A percentile compares a stretch with the other conserved stretches of the same genome.
These are phyloP conservation scores for Eurotiales sp. DNA, from an alignment of 2,329 filamentous ascomycete species.

Conservation along the genomic window DNA sequence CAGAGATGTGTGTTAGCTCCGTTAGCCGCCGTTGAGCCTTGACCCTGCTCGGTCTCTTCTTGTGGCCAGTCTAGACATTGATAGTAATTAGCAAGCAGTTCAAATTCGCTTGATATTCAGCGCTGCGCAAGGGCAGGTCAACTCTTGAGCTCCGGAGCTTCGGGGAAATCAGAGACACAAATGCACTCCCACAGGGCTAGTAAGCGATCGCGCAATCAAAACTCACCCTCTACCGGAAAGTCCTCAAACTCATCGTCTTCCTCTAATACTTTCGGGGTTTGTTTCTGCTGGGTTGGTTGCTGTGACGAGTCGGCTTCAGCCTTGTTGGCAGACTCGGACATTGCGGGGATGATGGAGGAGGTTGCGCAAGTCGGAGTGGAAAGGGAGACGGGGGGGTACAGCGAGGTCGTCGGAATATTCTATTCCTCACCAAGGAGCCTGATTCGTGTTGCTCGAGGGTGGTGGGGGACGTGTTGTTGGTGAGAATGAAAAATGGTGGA, in stretches of 20 bases:
- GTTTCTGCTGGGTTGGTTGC: conserved; percentile 50
- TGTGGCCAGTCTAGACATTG: conserved; percentile 73
- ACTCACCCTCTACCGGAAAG: conserved; percentile 87
- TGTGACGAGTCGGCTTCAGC: conserved; percentile 36
- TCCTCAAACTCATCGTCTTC: conserved; percentile 99
- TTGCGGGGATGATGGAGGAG: conserved; percentile 25
- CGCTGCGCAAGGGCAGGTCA: neutral
- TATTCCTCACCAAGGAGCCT: neutral
- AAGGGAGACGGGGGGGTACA: neutral
- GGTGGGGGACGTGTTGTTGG: too few relatives aligned
- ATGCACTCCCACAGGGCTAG: too few relatives aligned
- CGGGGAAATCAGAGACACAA: neutral
- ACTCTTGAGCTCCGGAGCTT: neutral
- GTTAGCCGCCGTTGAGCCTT: conserved; percentile 35
- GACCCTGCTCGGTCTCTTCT: conserved; percentile 75
- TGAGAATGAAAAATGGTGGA: neutral
- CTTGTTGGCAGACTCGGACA: conserved; percentile 43
- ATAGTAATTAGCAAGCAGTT: conserved; percentile 12
- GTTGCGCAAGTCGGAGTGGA: neutral
- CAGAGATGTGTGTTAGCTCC: conserved; percentile 77
- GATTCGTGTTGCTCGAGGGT: neutral
- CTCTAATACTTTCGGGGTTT: conserved; percentile 71
- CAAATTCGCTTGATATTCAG: neutral
- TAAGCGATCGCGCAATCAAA: neutral
- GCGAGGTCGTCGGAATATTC: neutral